A percentile compares a stretch with the other conserved stretches of the same genome.
These are phyloP conservation scores for Camellia lanceoleosa DNA, from an alignment of 148 eudicot species.

Conservation along the genomic window DNA sequence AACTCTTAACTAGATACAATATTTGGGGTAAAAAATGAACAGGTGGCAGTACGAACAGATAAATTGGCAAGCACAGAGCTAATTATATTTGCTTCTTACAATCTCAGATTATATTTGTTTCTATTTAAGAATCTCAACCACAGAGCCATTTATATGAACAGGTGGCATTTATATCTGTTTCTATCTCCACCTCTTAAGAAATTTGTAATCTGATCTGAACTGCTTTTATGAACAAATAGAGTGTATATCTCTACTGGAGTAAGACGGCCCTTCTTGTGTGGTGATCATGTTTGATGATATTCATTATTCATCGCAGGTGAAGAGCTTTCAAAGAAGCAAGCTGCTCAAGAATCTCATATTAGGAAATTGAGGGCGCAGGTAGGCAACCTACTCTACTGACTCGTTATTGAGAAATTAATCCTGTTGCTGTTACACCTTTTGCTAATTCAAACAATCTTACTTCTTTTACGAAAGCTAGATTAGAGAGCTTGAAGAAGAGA, in stretches of 20 bases:
- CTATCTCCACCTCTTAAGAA: not conserved
- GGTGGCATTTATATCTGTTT: not conserved
- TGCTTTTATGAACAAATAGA: not conserved
- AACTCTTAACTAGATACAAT: too few species aligned
- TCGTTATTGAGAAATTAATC: not conserved
- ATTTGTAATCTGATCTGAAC: not conserved
- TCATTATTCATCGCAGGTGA: conserved; percentile 53
- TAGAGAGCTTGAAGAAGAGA: conserved; percentile 98
- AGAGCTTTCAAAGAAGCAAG: conserved; percentile 98
- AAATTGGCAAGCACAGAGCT: too few species aligned
- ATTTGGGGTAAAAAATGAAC: too few species aligned
- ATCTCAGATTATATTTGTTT: not conserved
- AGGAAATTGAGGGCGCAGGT: conserved; percentile 99
- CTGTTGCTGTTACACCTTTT: conserved; percentile 9
- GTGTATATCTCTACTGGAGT: not conserved
- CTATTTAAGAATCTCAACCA: not conserved
- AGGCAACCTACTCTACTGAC: conserved; percentile 10
- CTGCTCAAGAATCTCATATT: conserved; percentile 88
- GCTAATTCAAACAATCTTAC: conserved; percentile 15
- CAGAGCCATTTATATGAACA: too few species aligned
- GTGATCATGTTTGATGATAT: conserved; percentile 11
- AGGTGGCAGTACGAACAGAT: too few species aligned
- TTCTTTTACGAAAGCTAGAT: conserved; percentile 66
- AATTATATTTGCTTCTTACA: too few species aligned
- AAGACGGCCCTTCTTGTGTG: not conserved